phyloP scores from a whole-genome alignment of 441 rosid species.

The Gossypium gossypioides region DNA sequence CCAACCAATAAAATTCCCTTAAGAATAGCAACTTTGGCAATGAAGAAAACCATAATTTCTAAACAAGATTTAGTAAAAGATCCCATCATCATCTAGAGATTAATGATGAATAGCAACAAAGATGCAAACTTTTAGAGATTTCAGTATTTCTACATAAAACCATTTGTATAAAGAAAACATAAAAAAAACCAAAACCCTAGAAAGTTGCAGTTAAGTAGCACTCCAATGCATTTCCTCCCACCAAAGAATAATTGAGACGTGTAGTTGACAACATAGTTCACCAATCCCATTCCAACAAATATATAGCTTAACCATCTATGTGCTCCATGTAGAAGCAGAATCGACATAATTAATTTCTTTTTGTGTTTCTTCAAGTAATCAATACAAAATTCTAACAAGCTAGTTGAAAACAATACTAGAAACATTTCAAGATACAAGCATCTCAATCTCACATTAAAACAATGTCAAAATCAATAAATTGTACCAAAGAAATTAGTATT shows the following conservation, averaged over 20 bases:
- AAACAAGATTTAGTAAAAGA: background rate
- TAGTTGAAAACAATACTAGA: background rate
- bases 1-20: conserved; percentile 1
- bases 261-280: background rate
- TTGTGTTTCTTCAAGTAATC: background rate
- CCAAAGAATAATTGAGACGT: background rate
- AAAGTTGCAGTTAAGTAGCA: background rate
- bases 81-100: background rate
- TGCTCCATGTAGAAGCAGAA: background rate
- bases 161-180: background rate
- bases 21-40: background rate
- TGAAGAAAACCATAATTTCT: background rate
- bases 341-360: background rate
- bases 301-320: background rate
- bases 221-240: background rate
- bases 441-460: background rate
- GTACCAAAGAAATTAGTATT: background rate
- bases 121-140: background rate
- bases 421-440: background rate
- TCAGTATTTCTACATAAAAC: background rate
- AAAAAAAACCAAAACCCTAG: background rate
- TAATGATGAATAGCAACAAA: background rate
- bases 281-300: background rate
- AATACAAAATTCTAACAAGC: background rate
- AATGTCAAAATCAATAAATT: conserved; percentile 5